Conservation (phyloP, 495 filamentous ascomycete genomes). For the Xylaria grammica region DNA sequence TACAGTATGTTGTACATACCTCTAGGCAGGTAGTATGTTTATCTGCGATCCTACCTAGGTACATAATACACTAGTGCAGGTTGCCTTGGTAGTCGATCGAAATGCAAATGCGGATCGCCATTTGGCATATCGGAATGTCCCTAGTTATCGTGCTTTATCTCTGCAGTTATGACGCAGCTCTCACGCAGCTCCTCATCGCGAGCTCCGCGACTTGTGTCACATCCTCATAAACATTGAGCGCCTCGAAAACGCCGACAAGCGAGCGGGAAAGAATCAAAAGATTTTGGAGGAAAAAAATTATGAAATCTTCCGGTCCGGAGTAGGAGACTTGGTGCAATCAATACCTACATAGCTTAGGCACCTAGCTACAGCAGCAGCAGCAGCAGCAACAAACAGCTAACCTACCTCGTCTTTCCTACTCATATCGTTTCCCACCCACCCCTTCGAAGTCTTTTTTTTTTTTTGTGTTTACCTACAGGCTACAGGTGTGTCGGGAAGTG, state of each 20-base stretch:
- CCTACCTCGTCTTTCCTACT: conserved; percentile 2
- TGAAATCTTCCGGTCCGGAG: conserved; percentile 28
- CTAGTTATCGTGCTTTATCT: conserved; percentile 34
- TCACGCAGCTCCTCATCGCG: conserved; percentile 32
- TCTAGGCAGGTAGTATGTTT: background rate
- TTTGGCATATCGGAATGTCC: conserved; percentile 41
- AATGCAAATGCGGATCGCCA: conserved; percentile 39
- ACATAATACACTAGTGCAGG: background rate
- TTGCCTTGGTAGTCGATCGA: conserved; percentile 25
- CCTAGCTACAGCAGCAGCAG: background rate
- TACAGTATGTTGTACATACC: background rate
- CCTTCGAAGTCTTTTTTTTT: background rate
- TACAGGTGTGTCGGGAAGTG: conserved; percentile 6
- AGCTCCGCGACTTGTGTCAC: conserved; percentile 32
- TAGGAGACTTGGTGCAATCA: conserved; percentile 8
- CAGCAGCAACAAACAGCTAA: too few species aligned
- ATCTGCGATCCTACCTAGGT: background rate
- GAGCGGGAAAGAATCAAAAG: conserved; percentile 17
- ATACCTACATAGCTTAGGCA: too few species aligned
- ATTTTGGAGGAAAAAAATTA: conserved; percentile 15
- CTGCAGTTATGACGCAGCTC: conserved; percentile 36
- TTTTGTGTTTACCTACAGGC: conserved; percentile 2
- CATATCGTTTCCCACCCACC: conserved; percentile 5
- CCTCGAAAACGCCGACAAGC: conserved; percentile 11
- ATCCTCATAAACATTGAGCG: conserved; percentile 32